A percentile compares a stretch with the other conserved stretches of the same genome.
Conservation (phyloP, 495 filamentous ascomycete species). For the Poronia punctata region DNA sequence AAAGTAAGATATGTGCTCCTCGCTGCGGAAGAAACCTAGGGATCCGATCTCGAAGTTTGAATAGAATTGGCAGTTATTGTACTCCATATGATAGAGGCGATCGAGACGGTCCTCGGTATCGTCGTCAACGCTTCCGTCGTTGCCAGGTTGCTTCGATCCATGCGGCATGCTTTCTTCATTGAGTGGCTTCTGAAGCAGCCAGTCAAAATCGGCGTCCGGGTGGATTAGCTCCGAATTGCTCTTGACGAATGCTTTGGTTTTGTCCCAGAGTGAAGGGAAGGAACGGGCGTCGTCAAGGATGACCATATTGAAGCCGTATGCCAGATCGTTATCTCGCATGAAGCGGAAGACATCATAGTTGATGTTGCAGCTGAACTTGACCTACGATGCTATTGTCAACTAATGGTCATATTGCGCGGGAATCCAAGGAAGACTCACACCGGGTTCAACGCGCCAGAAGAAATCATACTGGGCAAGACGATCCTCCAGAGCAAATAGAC, state of each 20-base stretch:
- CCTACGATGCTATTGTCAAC: slow-evolving; percentile 14
- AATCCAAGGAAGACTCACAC: slow-evolving; percentile 27
- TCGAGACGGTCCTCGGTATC: slow-evolving; percentile 6
- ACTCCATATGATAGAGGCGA: slow-evolving; percentile 25
- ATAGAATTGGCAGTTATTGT: slow-evolving; percentile 50
- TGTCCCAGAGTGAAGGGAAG: slow-evolving; percentile 43
- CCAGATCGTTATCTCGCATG: slow-evolving; percentile 67
- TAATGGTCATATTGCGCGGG: slow-evolving; percentile 1
- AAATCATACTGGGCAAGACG: slow-evolving; percentile 61
- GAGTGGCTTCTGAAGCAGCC: slow-evolving; percentile 34
- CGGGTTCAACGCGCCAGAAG: slow-evolving; percentile 71
- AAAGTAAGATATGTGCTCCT: slow-evolving; percentile 52
- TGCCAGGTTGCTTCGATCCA: slow-evolving; percentile 7
- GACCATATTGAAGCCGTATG: slow-evolving; percentile 57
- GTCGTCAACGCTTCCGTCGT: slow-evolving; percentile 10
- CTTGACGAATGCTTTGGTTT: slow-evolving; percentile 39
- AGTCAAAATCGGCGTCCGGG: slow-evolving; percentile 43
- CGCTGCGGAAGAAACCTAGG: slow-evolving; percentile 51
- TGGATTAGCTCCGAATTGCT: slow-evolving; percentile 40
- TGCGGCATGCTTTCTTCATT: slow-evolving; percentile 2
- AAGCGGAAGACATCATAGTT: slow-evolving; percentile 65
- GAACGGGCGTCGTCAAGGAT: slow-evolving; percentile 47
- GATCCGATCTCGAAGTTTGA: slow-evolving; percentile 60
- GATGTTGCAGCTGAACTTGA: slow-evolving; percentile 63
- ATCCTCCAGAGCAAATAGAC: slow-evolving; percentile 67